These are phyloP conservation scores for Epichloe elymi DNA, from an alignment of 2,329 filamentous ascomycete genomes.

Conservation along the genomic window DNA sequence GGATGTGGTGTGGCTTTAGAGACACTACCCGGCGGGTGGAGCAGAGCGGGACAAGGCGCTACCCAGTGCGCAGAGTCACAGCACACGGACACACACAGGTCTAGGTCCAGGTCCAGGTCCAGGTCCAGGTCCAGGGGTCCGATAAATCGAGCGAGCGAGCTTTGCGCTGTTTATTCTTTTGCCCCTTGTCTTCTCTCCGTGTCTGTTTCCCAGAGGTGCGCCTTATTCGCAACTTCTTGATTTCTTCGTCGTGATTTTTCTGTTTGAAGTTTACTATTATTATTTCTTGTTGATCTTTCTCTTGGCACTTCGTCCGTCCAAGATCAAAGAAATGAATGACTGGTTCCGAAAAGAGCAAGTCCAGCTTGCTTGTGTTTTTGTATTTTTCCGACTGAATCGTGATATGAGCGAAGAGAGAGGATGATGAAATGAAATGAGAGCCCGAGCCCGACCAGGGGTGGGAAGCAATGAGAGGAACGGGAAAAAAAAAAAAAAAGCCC, in stretches of 20 bases:
- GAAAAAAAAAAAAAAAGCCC: conserved; percentile 24
- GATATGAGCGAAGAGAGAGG: neutral
- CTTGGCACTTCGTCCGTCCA: neutral
- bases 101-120: conserved; percentile 9
- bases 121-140: conserved; percentile 7
- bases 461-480: conserved; percentile 16
- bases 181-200: neutral
- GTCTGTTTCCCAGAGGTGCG: neutral
- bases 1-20: conserved; percentile 1
- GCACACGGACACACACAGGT: neutral
- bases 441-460: conserved; percentile 21
- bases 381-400: neutral
- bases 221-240: neutral
- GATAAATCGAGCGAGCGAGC: neutral
- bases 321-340: conserved; percentile 21
- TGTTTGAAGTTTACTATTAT: neutral
- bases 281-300: neutral
- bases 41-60: neutral
- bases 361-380: conserved; percentile 37
- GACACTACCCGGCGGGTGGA: neutral
- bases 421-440: conserved; percentile 4
- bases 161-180: neutral
- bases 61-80: neutral
- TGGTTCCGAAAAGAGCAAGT: conserved; percentile 34
- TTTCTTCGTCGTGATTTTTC: neutral